Percentiles rank a stretch among this genome's conserved stretches.
These are phyloP conservation scores for Populus tremula DNA, from an alignment of 345 rosid genomes.

Conservation along the genomic window DNA sequence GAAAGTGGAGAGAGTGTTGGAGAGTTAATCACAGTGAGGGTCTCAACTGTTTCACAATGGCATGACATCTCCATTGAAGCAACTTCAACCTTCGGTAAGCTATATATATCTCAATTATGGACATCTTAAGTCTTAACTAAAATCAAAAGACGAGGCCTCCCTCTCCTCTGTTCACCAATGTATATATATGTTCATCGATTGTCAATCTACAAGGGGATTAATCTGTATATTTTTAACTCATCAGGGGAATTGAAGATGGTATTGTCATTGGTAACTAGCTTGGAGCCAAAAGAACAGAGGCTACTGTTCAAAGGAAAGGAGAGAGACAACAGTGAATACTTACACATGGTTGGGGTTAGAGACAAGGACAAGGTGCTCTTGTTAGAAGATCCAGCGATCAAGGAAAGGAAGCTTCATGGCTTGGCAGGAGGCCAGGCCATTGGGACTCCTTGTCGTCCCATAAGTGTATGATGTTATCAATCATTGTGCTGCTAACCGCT, in stretches of 20 bases:
- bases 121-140: no score
- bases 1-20: constrained; percentile 36
- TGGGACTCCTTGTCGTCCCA: constrained; percentile 39
- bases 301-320: constrained; percentile 88
- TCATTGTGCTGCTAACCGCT: background rate
- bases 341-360: constrained; percentile 93
- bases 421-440: constrained; percentile 31
- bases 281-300: constrained; percentile 83
- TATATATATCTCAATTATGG: no score
- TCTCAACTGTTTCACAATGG: constrained; percentile 63
- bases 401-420: constrained; percentile 63
- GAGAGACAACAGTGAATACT: constrained; percentile 64
- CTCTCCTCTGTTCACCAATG: no score
- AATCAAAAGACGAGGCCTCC: no score
- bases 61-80: constrained; percentile 75
- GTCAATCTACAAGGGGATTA: background rate
- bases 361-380: constrained; percentile 80
- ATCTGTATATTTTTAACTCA: background rate
- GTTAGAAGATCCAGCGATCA: constrained; percentile 81
- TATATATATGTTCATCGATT: no score
- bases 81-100: constrained; percentile 83
- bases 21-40: constrained; percentile 58
- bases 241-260: constrained; percentile 84
- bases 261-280: constrained; percentile 56
- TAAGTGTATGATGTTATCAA: constrained; percentile 45